Base-by-base conservation (phyloP, 768 basidiomycete genomes). In the Fistulinella prunicolor region DNA sequence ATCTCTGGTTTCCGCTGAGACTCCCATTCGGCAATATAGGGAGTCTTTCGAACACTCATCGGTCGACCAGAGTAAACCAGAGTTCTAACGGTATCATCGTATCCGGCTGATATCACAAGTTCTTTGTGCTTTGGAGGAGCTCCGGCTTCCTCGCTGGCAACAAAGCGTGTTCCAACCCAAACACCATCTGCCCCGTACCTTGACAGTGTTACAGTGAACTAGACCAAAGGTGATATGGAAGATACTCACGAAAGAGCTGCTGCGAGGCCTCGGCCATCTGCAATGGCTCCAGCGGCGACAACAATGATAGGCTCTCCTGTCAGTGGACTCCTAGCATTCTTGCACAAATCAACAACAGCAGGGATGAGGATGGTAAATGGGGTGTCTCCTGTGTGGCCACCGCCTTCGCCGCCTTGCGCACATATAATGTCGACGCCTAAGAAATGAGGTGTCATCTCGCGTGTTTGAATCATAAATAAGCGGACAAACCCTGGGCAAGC, bases 151-250 rank as follows among this genome's bases (percentile, higher is more conserved):
- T 75, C 80, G 57, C 83, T 83, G 10, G 89, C 88, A 35, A 91
- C 88, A 61, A 93, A 93, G 32, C 89, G 82, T 5, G 89, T 93
- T 34, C 87, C 87, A 30, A 90, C 88, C 91, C 91, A 94, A 3
- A 93, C 86, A 37, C 85, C 91, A 3, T 84, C 74, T 5, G 90
- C 91, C 39, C 91, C 91, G 54, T 86, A 89, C 44, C 85, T 86
- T 53, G 39, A 17, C 44, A 21, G 13, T 14, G 23, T 44, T 13
- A n/a, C 13, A 23, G 42, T 49, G 19, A 47, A 34, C 17, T 19
- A 9, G 3, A 21, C 14, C 10, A 7, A 30, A 38, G 19, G 16
- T 12, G 13, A 37, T 7, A 20, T 5, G 8, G 20, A 20, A 34
- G 14, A 38, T 20, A 56, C 71, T 50, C 68, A 86, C 80, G 84